Conservation (phyloP, 2,329 filamentous ascomycete species). For the Alternaria burnsii region DNA sequence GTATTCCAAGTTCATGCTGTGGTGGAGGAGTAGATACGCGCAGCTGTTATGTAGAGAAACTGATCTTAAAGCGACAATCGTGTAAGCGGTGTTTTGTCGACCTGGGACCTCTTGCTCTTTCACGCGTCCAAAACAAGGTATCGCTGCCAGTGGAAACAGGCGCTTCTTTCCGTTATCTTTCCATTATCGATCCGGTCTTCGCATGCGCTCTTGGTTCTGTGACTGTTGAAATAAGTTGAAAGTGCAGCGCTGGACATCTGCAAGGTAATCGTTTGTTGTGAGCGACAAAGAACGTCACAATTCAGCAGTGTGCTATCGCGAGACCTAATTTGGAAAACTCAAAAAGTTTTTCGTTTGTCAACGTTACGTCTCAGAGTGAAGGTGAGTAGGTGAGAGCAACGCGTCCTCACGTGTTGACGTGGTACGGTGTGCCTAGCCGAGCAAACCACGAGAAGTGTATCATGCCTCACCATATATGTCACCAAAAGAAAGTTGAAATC, state of each 20-base stretch:
- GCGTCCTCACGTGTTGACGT: conserved; percentile 12
- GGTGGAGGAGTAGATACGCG: neutral
- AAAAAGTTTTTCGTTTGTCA: neutral
- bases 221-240: neutral
- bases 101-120: neutral
- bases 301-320: neutral
- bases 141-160: neutral
- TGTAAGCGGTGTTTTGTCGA: conserved; percentile 18
- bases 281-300: neutral
- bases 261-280: neutral
- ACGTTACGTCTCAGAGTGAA: neutral
- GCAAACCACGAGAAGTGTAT: neutral
- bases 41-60: neutral
- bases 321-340: neutral
- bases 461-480: neutral
- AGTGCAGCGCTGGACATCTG: neutral
- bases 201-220: neutral
- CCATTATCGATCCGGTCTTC: neutral
- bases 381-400: neutral
- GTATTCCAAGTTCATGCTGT: neutral
- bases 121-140: neutral
- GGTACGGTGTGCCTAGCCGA: neutral
- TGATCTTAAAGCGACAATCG: neutral
- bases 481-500: neutral
- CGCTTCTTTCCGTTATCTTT: neutral